These are phyloP conservation scores for Cinchona pubescens DNA, from an alignment of 257 asterid species.

Conservation along the genomic window DNA sequence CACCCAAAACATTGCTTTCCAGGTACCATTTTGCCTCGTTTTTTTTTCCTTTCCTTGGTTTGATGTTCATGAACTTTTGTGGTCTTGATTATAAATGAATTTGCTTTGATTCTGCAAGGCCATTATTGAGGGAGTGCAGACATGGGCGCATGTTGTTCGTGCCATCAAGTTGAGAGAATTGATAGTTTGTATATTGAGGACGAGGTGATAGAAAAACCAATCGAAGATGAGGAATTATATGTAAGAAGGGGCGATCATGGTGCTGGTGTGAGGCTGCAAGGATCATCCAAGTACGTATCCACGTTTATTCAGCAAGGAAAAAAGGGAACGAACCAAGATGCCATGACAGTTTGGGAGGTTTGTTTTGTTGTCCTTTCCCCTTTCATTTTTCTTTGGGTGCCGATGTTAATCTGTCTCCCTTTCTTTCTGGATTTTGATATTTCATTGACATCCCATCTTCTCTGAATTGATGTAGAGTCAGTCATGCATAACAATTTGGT, in stretches of 20 bases:
- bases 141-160: slow-evolving; percentile 88
- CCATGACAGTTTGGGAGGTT: slow-evolving; percentile 99
- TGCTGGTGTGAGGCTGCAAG: slow-evolving; percentile 62
- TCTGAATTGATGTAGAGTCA: neutral
- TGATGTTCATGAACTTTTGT: neutral
- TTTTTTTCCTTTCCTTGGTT: neutral
- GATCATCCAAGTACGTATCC: slow-evolving; percentile 63
- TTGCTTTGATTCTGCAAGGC: slow-evolving; percentile 7
- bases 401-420: neutral
- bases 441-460: neutral
- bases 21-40: neutral
- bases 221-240: slow-evolving; percentile 38
- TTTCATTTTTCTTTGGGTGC: neutral
- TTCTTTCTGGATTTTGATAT: neutral
- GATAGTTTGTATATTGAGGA: slow-evolving; percentile 34
- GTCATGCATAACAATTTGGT: neutral
- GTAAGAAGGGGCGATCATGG: slow-evolving; percentile 59
- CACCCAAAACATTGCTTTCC: slow-evolving; percentile 5
- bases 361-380: neutral
- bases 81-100: neutral
- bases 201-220: slow-evolving; percentile 27
- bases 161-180: slow-evolving; percentile 46
- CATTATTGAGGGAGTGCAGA: slow-evolving; percentile 25
- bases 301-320: slow-evolving; percentile 69
- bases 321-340: slow-evolving; percentile 76